A percentile compares a stretch with the other conserved stretches of the same genome.
These are phyloP conservation scores for Trichoderma semiorbis DNA, from an alignment of 2,329 filamentous ascomycete species.

Conservation along the genomic window DNA sequence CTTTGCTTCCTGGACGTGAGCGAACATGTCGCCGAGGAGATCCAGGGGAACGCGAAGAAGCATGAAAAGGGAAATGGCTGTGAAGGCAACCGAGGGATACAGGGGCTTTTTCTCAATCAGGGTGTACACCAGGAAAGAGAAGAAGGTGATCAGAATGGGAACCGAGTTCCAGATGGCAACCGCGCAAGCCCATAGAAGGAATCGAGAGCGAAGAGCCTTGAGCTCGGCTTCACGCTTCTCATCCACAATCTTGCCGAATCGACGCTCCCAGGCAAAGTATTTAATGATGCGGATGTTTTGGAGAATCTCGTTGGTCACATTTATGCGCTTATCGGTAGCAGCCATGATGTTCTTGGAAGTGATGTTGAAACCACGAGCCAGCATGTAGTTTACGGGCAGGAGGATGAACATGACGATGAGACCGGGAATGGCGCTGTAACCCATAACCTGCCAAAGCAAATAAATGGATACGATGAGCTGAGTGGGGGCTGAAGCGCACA, in stretches of 20 bases:
- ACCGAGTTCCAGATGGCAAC: constrained; percentile 97
- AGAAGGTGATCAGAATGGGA: constrained; percentile 90
- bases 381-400: constrained; percentile 83
- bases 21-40: constrained; percentile 97
- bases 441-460: constrained; percentile 85
- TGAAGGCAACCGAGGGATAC: constrained; percentile 91
- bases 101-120: constrained; percentile 83
- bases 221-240: constrained; percentile 83
- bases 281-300: constrained; percentile 99
- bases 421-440: constrained; percentile 88
- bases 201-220: constrained; percentile 72
- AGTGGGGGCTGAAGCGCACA: constrained; percentile 88
- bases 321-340: constrained; percentile 92
- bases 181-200: constrained; percentile 86
- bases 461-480: constrained; percentile 78
- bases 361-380: constrained; percentile 78
- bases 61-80: constrained; percentile 91
- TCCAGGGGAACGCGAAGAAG: constrained; percentile 90
- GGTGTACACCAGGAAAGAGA: constrained; percentile 93
- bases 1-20: constrained; percentile 95
- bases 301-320: constrained; percentile 92
- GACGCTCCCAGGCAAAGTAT: constrained; percentile 96
- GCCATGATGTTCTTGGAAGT: constrained; percentile 90
- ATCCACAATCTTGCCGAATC: constrained; percentile 80
- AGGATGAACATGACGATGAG: constrained; percentile 86